Evolutionary conservation across 495 filamentous ascomycete genomes (phyloP).

Genomic region (Hypoxylon fragiforme): DNA sequence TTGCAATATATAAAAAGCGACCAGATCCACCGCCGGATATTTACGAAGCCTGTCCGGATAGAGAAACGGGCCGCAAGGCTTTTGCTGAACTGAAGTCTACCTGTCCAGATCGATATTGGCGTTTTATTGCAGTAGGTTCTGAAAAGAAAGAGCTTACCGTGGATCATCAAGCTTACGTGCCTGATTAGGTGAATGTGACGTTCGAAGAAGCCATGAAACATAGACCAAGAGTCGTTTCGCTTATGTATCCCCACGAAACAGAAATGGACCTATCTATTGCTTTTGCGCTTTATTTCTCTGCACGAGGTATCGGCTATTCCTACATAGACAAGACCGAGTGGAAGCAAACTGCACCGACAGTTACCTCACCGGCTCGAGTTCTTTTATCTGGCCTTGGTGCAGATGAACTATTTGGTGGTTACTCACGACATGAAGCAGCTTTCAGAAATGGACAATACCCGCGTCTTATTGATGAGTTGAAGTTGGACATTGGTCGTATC

Average conservation of each 20-base stretch:
- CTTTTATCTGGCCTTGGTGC: constrained; percentile 92
- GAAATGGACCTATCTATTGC: constrained; percentile 99
- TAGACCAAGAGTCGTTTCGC: constrained; percentile 65
- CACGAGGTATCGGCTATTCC: constrained; percentile 70
- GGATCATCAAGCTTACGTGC: constrained; percentile 10
- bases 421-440: constrained; percentile 79
- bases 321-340: constrained; percentile 24
- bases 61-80: constrained; percentile 78
- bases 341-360: constrained; percentile 51
- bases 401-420: constrained; percentile 95
- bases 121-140: constrained; percentile 68
- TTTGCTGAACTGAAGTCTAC: constrained; percentile 69
- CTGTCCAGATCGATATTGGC: constrained; percentile 76
- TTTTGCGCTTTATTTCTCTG: constrained; percentile 88
- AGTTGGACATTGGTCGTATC: constrained; percentile 82
- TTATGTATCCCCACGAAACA: constrained; percentile 92
- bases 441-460: constrained; percentile 66
- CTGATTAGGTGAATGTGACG: constrained; percentile 73
- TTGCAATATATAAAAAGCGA: constrained; percentile 22
- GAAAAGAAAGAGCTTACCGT: neutral
- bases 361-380: constrained; percentile 70
- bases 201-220: constrained; percentile 74
- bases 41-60: constrained; percentile 88
- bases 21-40: constrained; percentile 35
- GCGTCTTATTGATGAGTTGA: constrained; percentile 79